phyloP scores from a whole-genome alignment of 805 yeast species.

The Pichia kluyveri region DNA sequence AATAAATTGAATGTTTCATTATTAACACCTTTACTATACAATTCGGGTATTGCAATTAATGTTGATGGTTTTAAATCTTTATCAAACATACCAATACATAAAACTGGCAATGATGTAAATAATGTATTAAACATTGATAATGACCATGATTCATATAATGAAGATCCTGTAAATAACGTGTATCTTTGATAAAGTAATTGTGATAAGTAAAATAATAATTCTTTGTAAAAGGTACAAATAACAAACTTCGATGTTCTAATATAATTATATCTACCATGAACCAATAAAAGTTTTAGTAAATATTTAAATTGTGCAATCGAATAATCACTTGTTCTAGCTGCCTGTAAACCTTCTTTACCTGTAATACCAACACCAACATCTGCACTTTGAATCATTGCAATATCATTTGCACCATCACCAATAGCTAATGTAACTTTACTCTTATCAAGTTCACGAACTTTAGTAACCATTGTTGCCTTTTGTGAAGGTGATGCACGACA shows the following conservation, averaged over 20 bases:
- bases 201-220: conserved; percentile 77
- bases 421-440: conserved; percentile 82
- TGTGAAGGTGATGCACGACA: conserved; percentile 98
- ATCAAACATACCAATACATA: conserved; percentile 92
- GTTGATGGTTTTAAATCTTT: conserved; percentile 86
- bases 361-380: conserved; percentile 97
- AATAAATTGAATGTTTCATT: conserved; percentile 65
- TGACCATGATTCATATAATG: conserved; percentile 93
- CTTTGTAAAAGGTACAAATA: conserved; percentile 90
- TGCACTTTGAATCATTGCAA: conserved; percentile 98
- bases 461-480: conserved; percentile 80
- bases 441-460: conserved; percentile 64
- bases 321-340: conserved; percentile 90
- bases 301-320: conserved; percentile 92
- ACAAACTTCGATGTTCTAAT: conserved; percentile 87
- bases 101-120: conserved; percentile 86
- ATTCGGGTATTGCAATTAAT: conserved; percentile 82
- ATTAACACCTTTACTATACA: conserved; percentile 68
- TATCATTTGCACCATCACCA: conserved; percentile 99
- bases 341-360: conserved; percentile 95
- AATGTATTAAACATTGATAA: conserved; percentile 94
- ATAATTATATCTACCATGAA: conserved; percentile 94
- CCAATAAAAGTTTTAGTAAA: conserved; percentile 71
- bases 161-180: conserved; percentile 85
- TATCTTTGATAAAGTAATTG: conserved; percentile 83